These are phyloP conservation scores for Cinnamomum micranthum DNA, from an alignment of 164 flowering plant genomes.

Conservation along the genomic window DNA sequence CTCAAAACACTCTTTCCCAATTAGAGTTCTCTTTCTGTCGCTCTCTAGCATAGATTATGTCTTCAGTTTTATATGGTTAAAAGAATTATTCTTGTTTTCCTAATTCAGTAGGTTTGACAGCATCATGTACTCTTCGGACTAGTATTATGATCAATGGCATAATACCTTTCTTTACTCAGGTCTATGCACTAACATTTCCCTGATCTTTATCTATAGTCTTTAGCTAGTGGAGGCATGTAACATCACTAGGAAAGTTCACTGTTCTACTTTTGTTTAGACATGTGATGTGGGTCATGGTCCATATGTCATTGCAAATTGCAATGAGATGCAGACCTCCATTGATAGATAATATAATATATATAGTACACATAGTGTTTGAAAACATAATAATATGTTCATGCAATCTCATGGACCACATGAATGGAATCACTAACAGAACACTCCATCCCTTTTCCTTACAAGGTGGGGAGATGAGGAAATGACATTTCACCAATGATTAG, in stretches of 20 bases:
- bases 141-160: not conserved
- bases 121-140: not conserved
- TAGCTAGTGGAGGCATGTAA: constrained; percentile 18
- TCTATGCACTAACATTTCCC: not conserved
- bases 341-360: too few relatives aligned
- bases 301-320: not conserved
- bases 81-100: not conserved
- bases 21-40: not conserved
- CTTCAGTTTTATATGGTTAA: not conserved
- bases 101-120: not conserved
- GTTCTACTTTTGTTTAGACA: constrained; percentile 14
- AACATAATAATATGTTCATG: constrained; percentile 2
- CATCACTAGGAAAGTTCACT: constrained; percentile 14
- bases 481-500: constrained; percentile 20
- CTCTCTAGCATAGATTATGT: not conserved
- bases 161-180: not conserved
- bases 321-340: not conserved
- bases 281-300: constrained; percentile 8
- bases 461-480: constrained; percentile 2
- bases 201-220: not conserved
- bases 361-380: not conserved
- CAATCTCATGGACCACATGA: constrained; percentile 15
- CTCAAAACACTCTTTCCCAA: not conserved
- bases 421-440: constrained; percentile 16
- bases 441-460: constrained; percentile 9